Conservation (phyloP, 768 basidiomycete species). For the Boletus sensibilis region DNA sequence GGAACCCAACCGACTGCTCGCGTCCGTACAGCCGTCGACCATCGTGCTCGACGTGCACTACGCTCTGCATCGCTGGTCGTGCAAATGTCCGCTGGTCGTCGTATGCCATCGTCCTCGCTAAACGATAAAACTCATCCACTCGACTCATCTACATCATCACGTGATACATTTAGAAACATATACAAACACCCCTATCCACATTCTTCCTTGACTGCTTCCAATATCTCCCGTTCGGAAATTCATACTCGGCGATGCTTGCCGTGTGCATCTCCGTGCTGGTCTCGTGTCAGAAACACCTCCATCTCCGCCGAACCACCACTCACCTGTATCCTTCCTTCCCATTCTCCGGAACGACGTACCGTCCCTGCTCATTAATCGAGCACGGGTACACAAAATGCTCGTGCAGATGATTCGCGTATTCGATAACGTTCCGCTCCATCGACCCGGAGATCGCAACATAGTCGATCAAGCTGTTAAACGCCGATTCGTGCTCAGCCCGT, state of each 20-base stretch:
- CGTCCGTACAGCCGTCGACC: background rate
- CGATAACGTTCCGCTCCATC: constrained; percentile 90
- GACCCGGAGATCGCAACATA: constrained; percentile 84
- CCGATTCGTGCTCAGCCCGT: constrained; percentile 8
- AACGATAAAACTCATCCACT: constrained; percentile 4
- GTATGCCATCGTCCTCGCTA: constrained; percentile 20
- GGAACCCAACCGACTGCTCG: constrained; percentile 21
- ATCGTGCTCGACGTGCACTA: constrained; percentile 15
- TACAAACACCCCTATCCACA: constrained; percentile 21
- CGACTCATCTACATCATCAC: constrained; percentile 10
- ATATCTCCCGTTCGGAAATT: constrained; percentile 67
- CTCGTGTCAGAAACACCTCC: background rate
- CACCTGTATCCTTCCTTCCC: constrained; percentile 69
- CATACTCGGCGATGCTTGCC: constrained; percentile 71
- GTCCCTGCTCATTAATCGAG: constrained; percentile 77
- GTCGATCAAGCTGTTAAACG: constrained; percentile 69
- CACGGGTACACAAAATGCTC: constrained; percentile 87
- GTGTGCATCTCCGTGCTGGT: constrained; percentile 79
- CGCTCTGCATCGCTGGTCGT: constrained; percentile 10
- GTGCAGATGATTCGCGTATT: constrained; percentile 83
- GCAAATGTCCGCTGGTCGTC: constrained; percentile 20
- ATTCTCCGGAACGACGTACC: constrained; percentile 80
- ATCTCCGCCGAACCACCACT: constrained; percentile 6
- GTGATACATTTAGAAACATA: constrained; percentile 18
- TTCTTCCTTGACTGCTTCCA: background rate